phyloP scores from a whole-genome alignment of 345 rosid genomes.

The Balakata baccata region DNA sequence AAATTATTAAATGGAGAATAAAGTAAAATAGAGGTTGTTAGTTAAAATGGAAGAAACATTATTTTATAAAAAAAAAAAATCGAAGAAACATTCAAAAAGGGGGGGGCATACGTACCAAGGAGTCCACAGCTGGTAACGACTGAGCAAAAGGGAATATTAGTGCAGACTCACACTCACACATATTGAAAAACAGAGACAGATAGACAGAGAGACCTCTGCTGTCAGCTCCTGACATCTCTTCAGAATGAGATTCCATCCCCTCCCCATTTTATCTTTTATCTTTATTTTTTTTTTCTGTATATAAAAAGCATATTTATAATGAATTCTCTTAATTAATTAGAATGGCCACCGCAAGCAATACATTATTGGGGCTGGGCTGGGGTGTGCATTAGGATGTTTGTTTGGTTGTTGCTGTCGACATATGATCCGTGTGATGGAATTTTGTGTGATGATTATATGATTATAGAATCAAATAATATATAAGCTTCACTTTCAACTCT shows the following conservation, averaged over 20 bases:
- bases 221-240: constrained; percentile 30
- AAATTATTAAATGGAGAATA: too few species aligned
- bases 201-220: constrained; percentile 1
- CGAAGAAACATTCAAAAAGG: too few species aligned
- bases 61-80: too few species aligned
- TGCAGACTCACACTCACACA: constrained; percentile 22
- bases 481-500: constrained; percentile 11
- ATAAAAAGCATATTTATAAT: neutral
- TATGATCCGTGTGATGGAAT: neutral
- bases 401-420: constrained; percentile 26
- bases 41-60: too few species aligned
- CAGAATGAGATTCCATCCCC: constrained; percentile 41
- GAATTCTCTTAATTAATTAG: neutral
- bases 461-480: neutral
- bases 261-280: too few species aligned
- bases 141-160: constrained; percentile 39
- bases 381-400: constrained; percentile 8
- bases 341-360: neutral
- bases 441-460: neutral
- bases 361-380: too few species aligned
- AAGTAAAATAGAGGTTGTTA: too few species aligned
- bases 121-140: constrained; percentile 21
- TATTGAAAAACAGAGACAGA: too few species aligned
- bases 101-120: neutral
- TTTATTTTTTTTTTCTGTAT: too few species aligned